These are phyloP conservation scores for Trichoderma citrinoviride DNA, from an alignment of 2,329 filamentous ascomycete species.

Conservation along the genomic window DNA sequence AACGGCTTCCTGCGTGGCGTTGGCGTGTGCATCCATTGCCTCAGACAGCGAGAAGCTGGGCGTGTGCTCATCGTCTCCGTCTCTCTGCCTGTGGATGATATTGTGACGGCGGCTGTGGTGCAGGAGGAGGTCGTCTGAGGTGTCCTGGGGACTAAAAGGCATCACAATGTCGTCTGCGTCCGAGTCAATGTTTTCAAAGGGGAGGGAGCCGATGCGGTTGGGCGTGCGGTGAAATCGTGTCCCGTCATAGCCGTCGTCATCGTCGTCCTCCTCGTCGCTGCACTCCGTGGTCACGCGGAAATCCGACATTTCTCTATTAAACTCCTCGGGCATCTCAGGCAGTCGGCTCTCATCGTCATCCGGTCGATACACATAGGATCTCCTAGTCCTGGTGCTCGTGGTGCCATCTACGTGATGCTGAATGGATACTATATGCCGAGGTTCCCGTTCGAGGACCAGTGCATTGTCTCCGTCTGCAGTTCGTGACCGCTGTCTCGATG, in stretches of 20 bases:
- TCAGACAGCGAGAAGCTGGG: constrained; percentile 32
- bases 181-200: constrained; percentile 51
- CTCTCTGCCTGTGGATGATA: constrained; percentile 23
- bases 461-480: constrained; percentile 25
- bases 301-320: constrained; percentile 46
- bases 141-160: constrained; percentile 31
- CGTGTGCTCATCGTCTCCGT: constrained; percentile 25
- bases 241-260: constrained; percentile 31
- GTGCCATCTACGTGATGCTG: constrained; percentile 53
- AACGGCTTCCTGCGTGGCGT: constrained; percentile 56
- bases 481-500: constrained; percentile 23
- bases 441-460: constrained; percentile 22
- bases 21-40: constrained; percentile 48
- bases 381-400: constrained; percentile 46
- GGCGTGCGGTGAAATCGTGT: constrained; percentile 41
- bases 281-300: constrained; percentile 59
- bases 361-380: constrained; percentile 43
- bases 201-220: constrained; percentile 53
- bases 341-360: constrained; percentile 44
- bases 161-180: constrained; percentile 34
- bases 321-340: constrained; percentile 58
- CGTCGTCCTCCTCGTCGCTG: constrained; percentile 58
- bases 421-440: constrained; percentile 48
- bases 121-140: constrained; percentile 29
- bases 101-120: constrained; percentile 29